phyloP scores from a whole-genome alignment of 2,329 filamentous ascomycete species.

The Paraphoma sp. region DNA sequence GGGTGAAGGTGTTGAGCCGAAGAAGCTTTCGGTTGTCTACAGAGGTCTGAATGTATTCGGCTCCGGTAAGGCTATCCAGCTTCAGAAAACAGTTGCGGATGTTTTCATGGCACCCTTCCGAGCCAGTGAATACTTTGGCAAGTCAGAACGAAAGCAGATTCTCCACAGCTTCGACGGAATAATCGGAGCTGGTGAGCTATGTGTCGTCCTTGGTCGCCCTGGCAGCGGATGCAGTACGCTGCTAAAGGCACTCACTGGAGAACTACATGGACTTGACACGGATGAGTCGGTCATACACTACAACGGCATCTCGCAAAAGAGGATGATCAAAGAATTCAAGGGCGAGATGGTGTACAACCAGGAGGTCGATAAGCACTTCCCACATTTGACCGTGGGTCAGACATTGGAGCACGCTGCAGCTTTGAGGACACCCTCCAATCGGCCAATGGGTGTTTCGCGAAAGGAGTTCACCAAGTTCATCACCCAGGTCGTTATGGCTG shows the following conservation, averaged over 20 bases:
- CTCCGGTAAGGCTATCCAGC: slow-evolving; percentile 69
- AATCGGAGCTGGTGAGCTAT: slow-evolving; percentile 58
- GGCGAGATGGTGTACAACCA: slow-evolving; percentile 56
- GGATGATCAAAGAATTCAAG: slow-evolving; percentile 56
- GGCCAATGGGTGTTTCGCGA: slow-evolving; percentile 46
- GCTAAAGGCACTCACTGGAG: slow-evolving; percentile 67
- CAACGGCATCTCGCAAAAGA: slow-evolving; percentile 57
- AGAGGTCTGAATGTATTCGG: slow-evolving; percentile 71
- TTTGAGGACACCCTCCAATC: slow-evolving; percentile 56
- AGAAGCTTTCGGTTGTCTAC: slow-evolving; percentile 67
- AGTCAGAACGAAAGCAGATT: slow-evolving; percentile 61
- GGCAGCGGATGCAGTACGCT: slow-evolving; percentile 70
- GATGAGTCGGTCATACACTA: slow-evolving; percentile 66
- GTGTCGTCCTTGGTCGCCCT: slow-evolving; percentile 56
- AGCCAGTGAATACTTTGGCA: slow-evolving; percentile 58
- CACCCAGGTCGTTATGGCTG: slow-evolving; percentile 59
- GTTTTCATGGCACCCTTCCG: slow-evolving; percentile 65
- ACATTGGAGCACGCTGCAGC: slow-evolving; percentile 64
- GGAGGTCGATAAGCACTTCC: slow-evolving; percentile 61
- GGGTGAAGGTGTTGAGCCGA: slow-evolving; percentile 62
- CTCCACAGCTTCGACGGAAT: slow-evolving; percentile 61
- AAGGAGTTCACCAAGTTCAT: slow-evolving; percentile 55
- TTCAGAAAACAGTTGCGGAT: slow-evolving; percentile 71
- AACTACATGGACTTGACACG: slow-evolving; percentile 64
- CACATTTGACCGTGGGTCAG: slow-evolving; percentile 63